Evolutionary conservation across 306 rosid species (phyloP), one percentile per base, ranked within the genome.

Genomic region (Begonia fuchsioides): DNA sequence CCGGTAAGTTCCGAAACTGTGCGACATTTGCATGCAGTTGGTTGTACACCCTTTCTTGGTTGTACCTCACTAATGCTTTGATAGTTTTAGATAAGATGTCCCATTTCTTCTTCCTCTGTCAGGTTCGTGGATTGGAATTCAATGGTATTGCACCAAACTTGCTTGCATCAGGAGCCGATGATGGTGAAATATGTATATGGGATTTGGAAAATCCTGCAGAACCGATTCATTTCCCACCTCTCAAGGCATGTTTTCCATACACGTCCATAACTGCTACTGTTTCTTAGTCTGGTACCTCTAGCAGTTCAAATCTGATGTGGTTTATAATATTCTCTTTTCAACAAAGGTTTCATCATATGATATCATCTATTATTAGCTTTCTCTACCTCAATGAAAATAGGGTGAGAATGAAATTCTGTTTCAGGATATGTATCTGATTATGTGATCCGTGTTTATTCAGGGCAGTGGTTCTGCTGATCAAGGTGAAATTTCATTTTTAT

Each of bases 101-200:
- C 8, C 8, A n/a, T 26, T 26, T 17, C 16, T 47, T 59, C 20
- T 59, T 59, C 13, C 43, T 18, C 56, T 73, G 52, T 55, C 66
- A 92, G 98, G 96, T 92, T 62, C 94, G 87, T 47, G 98, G 98
- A 65, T 93, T 92, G 66, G 98, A 92, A 62, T 92, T 85, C 62
- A 92, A 92, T 77, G 53, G 65, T 53, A 73, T 85, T 40, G 50
- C 93, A 41, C 98, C 96, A 58, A 82, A 86, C 69, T 73, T 79
- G 58, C 96, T 92, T 60, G 98, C 86, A 50, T 85, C 94, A 6
- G 98, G 98, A 50, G 98, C 98, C 12, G 98, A 92, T 38, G 98
- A 92, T 65, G 98, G 98, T 40, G 98, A 92, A 76, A 75, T 92
- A 60, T 82, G 87, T 81, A 85, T 92, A 47, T 92, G 98, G 98